These are phyloP conservation scores for Smallanthus sonchifolius DNA, from an alignment of 129 eudicot species.

Conservation along the genomic window DNA sequence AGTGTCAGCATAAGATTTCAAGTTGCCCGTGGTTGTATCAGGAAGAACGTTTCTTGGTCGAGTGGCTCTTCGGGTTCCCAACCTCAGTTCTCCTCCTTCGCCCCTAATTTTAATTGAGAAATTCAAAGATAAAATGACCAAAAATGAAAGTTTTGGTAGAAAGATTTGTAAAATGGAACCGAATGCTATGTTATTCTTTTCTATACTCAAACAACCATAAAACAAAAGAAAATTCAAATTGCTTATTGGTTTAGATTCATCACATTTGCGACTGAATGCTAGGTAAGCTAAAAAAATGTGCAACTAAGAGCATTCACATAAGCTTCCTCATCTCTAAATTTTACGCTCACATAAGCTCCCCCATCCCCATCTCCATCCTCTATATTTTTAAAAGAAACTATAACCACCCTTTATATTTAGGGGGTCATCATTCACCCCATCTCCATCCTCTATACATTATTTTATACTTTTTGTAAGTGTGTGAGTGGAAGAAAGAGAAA, in stretches of 20 bases:
- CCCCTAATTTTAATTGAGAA: conserved; percentile 44
- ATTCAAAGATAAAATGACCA: not conserved
- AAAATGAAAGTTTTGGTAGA: not conserved
- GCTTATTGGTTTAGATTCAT: not conserved
- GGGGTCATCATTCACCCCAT: too few relatives aligned
- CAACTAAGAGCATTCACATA: too few relatives aligned
- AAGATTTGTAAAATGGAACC: not conserved
- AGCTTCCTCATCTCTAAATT: too few relatives aligned
- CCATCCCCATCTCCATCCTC: too few relatives aligned
- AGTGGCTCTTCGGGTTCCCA: conserved; percentile 85
- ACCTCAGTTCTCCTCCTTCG: conserved; percentile 73
- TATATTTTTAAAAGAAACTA: too few relatives aligned
- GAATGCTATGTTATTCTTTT: not conserved
- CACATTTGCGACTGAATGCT: not conserved
- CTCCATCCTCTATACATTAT: too few relatives aligned
- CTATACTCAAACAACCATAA: not conserved
- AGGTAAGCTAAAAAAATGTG: not conserved
- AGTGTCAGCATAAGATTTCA: conserved; percentile 48
- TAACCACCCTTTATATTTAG: too few relatives aligned
- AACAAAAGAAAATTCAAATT: not conserved
- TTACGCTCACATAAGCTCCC: too few relatives aligned
- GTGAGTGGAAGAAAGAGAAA: too few relatives aligned
- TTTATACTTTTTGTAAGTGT: too few relatives aligned
- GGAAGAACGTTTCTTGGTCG: conserved; percentile 84
- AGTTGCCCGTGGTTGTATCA: conserved; percentile 57